phyloP scores from a whole-genome alignment of 2,329 filamentous ascomycete species.

The Claviceps maximensis region DNA sequence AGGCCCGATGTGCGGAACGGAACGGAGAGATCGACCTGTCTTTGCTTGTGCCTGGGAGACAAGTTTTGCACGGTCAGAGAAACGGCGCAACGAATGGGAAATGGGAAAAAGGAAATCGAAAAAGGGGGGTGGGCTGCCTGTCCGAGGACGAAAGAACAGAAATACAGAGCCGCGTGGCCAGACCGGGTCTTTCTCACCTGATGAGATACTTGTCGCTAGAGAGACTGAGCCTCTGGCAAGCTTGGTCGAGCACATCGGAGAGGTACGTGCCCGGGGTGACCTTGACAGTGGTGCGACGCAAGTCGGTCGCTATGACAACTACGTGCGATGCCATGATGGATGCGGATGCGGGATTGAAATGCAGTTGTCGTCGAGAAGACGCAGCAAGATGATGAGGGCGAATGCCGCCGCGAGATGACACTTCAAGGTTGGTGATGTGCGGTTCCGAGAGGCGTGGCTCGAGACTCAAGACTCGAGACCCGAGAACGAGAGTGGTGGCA shows the following conservation, averaged over 20 bases:
- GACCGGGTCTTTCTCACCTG: slow-evolving; percentile 43
- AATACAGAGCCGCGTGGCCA: too few species aligned
- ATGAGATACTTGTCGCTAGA: slow-evolving; percentile 62
- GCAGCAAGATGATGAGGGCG: not conserved
- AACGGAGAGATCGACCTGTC: slow-evolving; percentile 70
- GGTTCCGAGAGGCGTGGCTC: too few species aligned
- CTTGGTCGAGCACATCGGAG: slow-evolving; percentile 75
- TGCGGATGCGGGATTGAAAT: not conserved
- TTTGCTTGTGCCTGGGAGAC: slow-evolving; percentile 60
- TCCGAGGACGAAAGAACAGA: not conserved
- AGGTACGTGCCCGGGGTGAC: slow-evolving; percentile 70
- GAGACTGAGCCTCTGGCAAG: slow-evolving; percentile 69
- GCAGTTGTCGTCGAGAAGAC: not conserved
- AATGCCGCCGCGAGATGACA: not conserved
- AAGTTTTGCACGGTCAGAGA: not conserved
- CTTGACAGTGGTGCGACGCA: slow-evolving; percentile 68
- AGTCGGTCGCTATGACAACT: slow-evolving; percentile 69
- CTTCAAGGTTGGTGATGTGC: not conserved
- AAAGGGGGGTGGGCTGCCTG: too few species aligned
- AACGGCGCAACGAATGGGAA: not conserved
- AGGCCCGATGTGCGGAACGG: slow-evolving; percentile 76
- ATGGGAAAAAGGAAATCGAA: not conserved
- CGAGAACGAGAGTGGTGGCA: not conserved
- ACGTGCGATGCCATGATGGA: slow-evolving; percentile 70
- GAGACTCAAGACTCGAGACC: not conserved